Conservation (phyloP, 768 basidiomycete species). For the Cubamyces lactineus region DNA sequence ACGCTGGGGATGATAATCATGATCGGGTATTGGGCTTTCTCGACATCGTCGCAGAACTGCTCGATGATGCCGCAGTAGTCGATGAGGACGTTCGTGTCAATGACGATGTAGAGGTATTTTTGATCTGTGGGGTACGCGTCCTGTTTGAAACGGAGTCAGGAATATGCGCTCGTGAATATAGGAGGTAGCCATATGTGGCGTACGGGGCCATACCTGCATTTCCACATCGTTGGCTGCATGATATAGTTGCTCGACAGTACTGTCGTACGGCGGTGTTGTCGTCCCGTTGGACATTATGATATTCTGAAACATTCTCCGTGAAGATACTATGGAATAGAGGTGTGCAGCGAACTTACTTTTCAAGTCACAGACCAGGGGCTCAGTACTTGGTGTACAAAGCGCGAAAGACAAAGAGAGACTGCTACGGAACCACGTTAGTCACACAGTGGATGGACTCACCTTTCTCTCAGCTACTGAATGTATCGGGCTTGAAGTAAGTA, state of each 20-base stretch:
- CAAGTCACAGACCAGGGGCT: no score
- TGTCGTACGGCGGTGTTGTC: conserved; percentile 17
- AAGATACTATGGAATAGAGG: neutral
- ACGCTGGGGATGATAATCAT: conserved; percentile 71
- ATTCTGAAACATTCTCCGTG: neutral
- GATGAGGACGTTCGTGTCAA: conserved; percentile 82
- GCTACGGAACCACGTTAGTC: no score
- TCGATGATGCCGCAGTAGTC: conserved; percentile 66
- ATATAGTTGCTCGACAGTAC: conserved; percentile 22
- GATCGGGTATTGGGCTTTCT: conserved; percentile 51
- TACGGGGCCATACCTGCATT: conserved; percentile 58
- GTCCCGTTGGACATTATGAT: conserved; percentile 9
- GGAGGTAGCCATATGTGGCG: neutral
- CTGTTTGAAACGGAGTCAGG: conserved; percentile 11
- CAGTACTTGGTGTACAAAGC: no score
- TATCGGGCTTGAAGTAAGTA: no score
- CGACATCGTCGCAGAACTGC: conserved; percentile 66
- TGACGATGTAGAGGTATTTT: conserved; percentile 52
- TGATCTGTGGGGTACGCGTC: conserved; percentile 20
- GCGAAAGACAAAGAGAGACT: no score
- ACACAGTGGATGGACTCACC: no score
- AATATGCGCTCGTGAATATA: neutral
- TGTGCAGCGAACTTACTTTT: no score
- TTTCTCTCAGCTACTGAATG: no score
- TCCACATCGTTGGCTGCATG: conserved; percentile 67